phyloP scores from a whole-genome alignment of 2,329 filamentous ascomycete genomes.

The Knufia petricola region DNA sequence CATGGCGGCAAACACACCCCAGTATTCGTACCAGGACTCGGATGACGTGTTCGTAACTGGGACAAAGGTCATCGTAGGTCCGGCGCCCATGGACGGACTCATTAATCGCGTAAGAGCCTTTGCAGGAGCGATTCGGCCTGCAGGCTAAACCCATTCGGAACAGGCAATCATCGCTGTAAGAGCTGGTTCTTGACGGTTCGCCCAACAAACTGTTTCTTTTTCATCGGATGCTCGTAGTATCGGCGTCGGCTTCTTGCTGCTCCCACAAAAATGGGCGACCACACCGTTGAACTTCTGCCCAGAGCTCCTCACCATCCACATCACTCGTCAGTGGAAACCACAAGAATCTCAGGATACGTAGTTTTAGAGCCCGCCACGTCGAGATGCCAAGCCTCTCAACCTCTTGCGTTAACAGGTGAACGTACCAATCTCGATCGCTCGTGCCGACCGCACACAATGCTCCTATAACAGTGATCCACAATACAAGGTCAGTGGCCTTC shows the following conservation, averaged over 20 bases:
- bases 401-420: conserved; percentile 22
- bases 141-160: too few relatives aligned
- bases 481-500: conserved; percentile 23
- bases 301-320: conserved; percentile 21
- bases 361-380: conserved; percentile 18
- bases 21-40: too few relatives aligned
- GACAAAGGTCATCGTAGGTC: too few relatives aligned
- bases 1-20: too few relatives aligned
- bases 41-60: too few relatives aligned
- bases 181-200: too few relatives aligned
- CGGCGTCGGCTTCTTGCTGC: neutral
- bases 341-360: conserved; percentile 18
- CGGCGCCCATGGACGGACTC: too few relatives aligned
- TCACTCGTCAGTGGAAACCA: conserved; percentile 23
- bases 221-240: neutral
- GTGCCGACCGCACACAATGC: conserved; percentile 30
- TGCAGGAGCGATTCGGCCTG: too few relatives aligned
- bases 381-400: conserved; percentile 16
- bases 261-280: neutral
- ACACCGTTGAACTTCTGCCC: conserved; percentile 18
- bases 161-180: too few relatives aligned
- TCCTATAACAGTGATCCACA: conserved; percentile 32
- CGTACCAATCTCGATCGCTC: conserved; percentile 28
- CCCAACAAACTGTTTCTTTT: too few relatives aligned
- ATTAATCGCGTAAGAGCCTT: too few relatives aligned